Base-by-base conservation (phyloP, 305 asterid genomes). In the Fraxinus ornus region DNA sequence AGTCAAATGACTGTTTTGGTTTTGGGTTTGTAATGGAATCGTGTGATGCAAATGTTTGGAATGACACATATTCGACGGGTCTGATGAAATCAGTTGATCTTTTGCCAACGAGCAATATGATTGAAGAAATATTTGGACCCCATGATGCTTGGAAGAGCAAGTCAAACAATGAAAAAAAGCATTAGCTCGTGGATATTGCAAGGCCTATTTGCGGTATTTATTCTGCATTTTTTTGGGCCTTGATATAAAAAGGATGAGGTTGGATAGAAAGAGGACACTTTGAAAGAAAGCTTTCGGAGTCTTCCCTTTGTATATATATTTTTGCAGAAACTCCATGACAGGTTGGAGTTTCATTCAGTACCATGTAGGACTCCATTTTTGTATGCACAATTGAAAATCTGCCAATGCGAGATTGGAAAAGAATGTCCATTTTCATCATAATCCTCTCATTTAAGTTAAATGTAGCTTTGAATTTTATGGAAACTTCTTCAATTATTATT, bases 71-170 rank as follows among this genome's bases (percentile, higher is more conserved):
- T 55, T 80, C 82, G 0, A 80, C 80, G 12, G 76, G 83, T 55
- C 81, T 44, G 6, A 7, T 57, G 6, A 84, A 60, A 32, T 55
- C 68, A 1, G 75, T 82, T 24, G 89, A 87, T 81, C 64, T 87
- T 6, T 66, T 84, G 74, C 87, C 89, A 7, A 87, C 89, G 9
- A 79, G 86, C 85, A 82, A 82, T 86, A 84, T 87, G 83, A 84
- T 87, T 64, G 89, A 87, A 22, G 88, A 87, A 82, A 80, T 87
- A 9, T 87, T 87, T 35, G 89, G 89, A 49, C 83, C 87, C 60
- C 79, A 66, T 44, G 28, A 77, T 44, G 19, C 84, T 37, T 79
- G 86, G 52, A 79, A 81, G 70, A 79, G 60, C 30, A 36, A 82
- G 30, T 62, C 71, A 62, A 22, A 62, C 32, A 62, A 62, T 62